These are phyloP conservation scores for Arthrinium phaeospermum DNA, from an alignment of 2,329 filamentous ascomycete genomes.

Conservation along the genomic window DNA sequence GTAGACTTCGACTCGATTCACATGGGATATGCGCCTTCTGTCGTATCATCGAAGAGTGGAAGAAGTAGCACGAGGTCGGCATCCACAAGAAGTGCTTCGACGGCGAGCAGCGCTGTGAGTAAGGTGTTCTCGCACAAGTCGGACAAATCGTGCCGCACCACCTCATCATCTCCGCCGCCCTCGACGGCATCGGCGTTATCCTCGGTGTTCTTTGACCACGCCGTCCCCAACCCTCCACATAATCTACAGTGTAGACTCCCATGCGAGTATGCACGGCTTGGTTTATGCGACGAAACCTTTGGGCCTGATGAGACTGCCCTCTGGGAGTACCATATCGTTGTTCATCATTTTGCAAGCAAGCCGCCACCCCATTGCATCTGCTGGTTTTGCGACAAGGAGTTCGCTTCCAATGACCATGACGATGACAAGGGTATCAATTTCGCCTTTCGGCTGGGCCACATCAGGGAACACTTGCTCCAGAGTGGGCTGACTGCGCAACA, in stretches of 20 bases:
- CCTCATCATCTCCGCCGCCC: background rate
- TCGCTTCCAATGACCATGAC: conserved; percentile 31
- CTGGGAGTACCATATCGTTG: conserved; percentile 55
- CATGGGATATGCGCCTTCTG: background rate
- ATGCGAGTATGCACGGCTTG: conserved; percentile 51
- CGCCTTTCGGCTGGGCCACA: conserved; percentile 53
- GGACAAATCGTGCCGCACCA: background rate
- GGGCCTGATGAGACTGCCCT: conserved; percentile 39
- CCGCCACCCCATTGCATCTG: conserved; percentile 49
- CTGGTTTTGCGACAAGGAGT: conserved; percentile 55
- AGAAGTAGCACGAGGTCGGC: background rate
- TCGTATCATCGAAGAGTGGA: background rate
- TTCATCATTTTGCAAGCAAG: conserved; percentile 40
- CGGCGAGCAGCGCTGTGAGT: background rate
- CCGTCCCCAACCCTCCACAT: background rate
- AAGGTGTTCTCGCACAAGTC: background rate
- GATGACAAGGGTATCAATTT: conserved; percentile 38
- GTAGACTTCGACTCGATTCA: background rate
- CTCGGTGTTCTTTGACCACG: background rate
- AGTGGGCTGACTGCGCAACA: conserved; percentile 30
- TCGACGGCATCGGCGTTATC: background rate
- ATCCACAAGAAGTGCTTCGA: background rate
- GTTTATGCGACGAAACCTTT: conserved; percentile 46
- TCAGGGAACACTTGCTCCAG: conserved; percentile 49
- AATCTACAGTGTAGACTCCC: conserved; percentile 35